These are phyloP conservation scores for Zea mays DNA, from an alignment of 176 grass and related monocot genomes.

Conservation along the genomic window Zm-B73-REFERENCE-NAM-5.0 NC_050104.1:134269501-134270000, in stretches of 20 bases:
- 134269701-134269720: slow-evolving; percentile 42
- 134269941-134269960: slow-evolving; percentile 61
- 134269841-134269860: background rate
- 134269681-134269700: background rate
- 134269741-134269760: background rate
- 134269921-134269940: slow-evolving; percentile 87
- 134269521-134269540: background rate
- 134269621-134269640: slow-evolving; percentile 29
- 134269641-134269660: slow-evolving; percentile 24
- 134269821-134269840: too few relatives aligned
- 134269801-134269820: too few relatives aligned
- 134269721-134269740: slow-evolving; percentile 53
- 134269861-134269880: slow-evolving; percentile 61
- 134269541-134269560: slow-evolving; percentile 25
- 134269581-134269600: slow-evolving; percentile 32
- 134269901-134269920: slow-evolving; percentile 97
- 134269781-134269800: too few relatives aligned
- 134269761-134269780: background rate
- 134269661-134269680: slow-evolving; percentile 20
- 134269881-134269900: slow-evolving; percentile 82
- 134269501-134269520: background rate
- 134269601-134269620: slow-evolving; percentile 11
- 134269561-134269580: slow-evolving; percentile 28
- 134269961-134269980: slow-evolving; percentile 78
- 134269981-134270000: slow-evolving; percentile 67